Base-by-base conservation (phyloP, 305 asterid species). In the Caryopteris hybrid region DNA sequence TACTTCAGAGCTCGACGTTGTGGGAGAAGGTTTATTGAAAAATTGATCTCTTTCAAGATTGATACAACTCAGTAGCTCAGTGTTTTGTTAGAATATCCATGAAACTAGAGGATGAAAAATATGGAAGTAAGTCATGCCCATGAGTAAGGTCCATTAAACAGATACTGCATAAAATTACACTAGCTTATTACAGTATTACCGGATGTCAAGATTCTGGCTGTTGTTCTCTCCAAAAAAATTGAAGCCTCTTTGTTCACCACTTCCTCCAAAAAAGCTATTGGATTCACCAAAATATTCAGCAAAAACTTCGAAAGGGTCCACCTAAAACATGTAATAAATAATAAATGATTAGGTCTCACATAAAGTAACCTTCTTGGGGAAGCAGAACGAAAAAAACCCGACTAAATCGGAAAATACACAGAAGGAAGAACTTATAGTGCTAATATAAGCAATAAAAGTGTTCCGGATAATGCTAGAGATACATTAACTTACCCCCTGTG, bases 251-350 rank as follows among this genome's bases (percentile, higher is more conserved):
- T 83, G 79, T 50, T 80, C 85, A 58, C 88, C 81, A 14, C 75
- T 69, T 77, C 84, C 86, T 47, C 97, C 91, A 72, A 87, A 94
- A 69, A 87, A 82, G 58, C 76, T 74, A 80, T 66, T 80, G 45
- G 91, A 58, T 10, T 83, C 96, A n/a, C 96, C 95, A 80, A 94
- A 94, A 81, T 81, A 85, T 71, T 84, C 84, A 55, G 91, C 63
- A 78, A 94, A 94, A 50, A 81, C 76, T 56, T 91, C 95, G 70
- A 88, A 91, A 14, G 99, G 97, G 58, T 94, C 97, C 74, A 81
- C 91, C 99, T 94, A 71, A 31, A 66, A 64, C 66, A 69, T 51
- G 64, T 16, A 71, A 55, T 41, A 42, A 47, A 39, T 23, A 56
- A 20, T 57, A 27, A 66, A 51, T 23, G 41, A 53, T 50, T 64